These are phyloP conservation scores for Trametes maxima DNA, from an alignment of 768 basidiomycete genomes.

Conservation along the genomic window DNA sequence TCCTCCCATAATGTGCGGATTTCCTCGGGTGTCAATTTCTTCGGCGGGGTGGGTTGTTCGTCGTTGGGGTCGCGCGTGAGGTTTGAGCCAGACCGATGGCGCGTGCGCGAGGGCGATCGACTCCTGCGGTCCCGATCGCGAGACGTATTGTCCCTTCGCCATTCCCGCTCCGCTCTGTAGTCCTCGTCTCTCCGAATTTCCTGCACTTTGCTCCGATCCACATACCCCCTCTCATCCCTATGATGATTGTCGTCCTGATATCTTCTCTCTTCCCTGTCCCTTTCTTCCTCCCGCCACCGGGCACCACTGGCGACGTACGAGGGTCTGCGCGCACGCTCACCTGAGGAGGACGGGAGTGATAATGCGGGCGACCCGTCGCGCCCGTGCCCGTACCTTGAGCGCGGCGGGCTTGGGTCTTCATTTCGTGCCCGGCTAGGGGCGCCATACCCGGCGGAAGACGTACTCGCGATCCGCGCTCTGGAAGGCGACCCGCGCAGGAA, in stretches of 20 bases:
- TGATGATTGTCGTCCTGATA: background rate
- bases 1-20: conserved; percentile 42
- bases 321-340: background rate
- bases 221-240: conserved; percentile 1
- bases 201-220: background rate
- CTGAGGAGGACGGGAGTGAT: conserved; percentile 8
- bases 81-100: background rate
- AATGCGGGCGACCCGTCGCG: conserved; percentile 5
- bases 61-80: background rate
- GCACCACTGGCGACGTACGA: conserved; percentile 12
- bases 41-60: conserved; percentile 13
- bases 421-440: conserved; percentile 3
- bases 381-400: background rate
- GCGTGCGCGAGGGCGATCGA: conserved; percentile 6
- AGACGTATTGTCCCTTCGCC: background rate
- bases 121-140: conserved; percentile 8
- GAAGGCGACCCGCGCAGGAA: background rate
- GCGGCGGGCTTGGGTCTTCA: background rate
- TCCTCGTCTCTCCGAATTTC: conserved; percentile 16
- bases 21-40: conserved; percentile 38
- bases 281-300: conserved; percentile 8
- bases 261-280: background rate
- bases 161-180: background rate
- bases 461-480: conserved; percentile 6
- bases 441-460: background rate